Evolutionary conservation across 257 asterid species (phyloP), one percentile per base, ranked within the genome.

Genomic region (Lantana camara): DNA sequence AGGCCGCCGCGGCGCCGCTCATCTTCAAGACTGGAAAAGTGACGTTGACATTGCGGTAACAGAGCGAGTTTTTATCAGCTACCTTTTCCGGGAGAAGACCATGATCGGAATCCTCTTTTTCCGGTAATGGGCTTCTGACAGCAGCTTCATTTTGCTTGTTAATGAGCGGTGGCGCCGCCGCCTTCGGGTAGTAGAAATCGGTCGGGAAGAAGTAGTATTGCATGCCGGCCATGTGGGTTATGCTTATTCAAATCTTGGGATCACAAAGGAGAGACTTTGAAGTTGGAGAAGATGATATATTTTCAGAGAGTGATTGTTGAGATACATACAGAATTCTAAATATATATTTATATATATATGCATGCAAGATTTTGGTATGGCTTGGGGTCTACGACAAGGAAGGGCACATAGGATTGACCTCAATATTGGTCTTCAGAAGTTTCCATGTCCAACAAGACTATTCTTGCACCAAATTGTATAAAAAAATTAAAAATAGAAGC

Each of bases 131-230:
- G 4, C 11, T 1, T 8, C 13, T 41, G 4, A 13, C 47, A 2
- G 47, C 47, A 2, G 47, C 17, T 17, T 11, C 5, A 13, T 16
- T 4, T 44, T 12, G 30, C 4, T 50, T 21, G 7, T 53, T 60
- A n/a, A 51, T 20, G 17, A 64, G 9, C n/a, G n/a, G n/a, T n/a
- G n/a, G n/a, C n/a, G n/a, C n/a, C n/a, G 20, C 49, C 44, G 81
- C 57, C 63, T 58, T 80, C 1, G 87, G 85, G 52, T 80, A 82
- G 27, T 53, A 73, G 73, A 82, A 85, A 82, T 85, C 93, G 0
- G 85, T 85, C 0, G 93, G 93, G 38, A 82, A 85, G 66, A 80
- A 82, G 67, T 72, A 52, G 41, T 82, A 82, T 56, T 76, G 85
- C 81, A 82, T 82, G 60, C 87, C 83, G 19, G 89, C 80, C 85